Evolutionary conservation across 257 asterid genomes (phyloP).

Genomic region (Scutellaria baicalensis): DNA sequence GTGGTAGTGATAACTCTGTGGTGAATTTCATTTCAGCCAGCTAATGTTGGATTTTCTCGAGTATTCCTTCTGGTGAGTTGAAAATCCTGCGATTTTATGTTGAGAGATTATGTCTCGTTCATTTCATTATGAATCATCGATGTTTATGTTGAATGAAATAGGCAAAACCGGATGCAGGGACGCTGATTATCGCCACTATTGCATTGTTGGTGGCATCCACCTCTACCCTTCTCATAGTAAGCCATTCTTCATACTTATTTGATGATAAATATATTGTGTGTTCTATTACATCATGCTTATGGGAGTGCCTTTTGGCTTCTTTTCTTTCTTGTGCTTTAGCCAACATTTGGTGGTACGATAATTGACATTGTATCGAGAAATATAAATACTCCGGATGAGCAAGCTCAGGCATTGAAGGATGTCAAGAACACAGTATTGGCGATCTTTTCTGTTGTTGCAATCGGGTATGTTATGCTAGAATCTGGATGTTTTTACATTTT

Average conservation of each 20-base stretch:
- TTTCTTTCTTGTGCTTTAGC: constrained; percentile 19
- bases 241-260: not conserved
- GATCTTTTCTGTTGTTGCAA: constrained; percentile 46
- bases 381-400: constrained; percentile 49
- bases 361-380: constrained; percentile 77
- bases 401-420: constrained; percentile 52
- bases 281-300: too few species aligned
- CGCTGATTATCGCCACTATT: constrained; percentile 30
- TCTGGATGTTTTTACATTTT: too few species aligned
- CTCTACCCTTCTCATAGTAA: constrained; percentile 30
- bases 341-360: constrained; percentile 67
- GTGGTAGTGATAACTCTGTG: not conserved
- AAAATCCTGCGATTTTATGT: not conserved
- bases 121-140: not conserved
- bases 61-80: constrained; percentile 36
- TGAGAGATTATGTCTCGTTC: not conserved
- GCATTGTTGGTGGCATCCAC: constrained; percentile 48
- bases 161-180: constrained; percentile 53
- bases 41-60: constrained; percentile 39
- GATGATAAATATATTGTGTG: too few species aligned
- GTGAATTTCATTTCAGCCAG: constrained; percentile 36
- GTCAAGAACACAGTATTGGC: constrained; percentile 55
- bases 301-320: too few species aligned
- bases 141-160: not conserved
- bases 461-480: constrained; percentile 47